These are phyloP conservation scores for Cercospora janseana DNA, from an alignment of 2,329 filamentous ascomycete genomes.

Conservation along the genomic window DNA sequence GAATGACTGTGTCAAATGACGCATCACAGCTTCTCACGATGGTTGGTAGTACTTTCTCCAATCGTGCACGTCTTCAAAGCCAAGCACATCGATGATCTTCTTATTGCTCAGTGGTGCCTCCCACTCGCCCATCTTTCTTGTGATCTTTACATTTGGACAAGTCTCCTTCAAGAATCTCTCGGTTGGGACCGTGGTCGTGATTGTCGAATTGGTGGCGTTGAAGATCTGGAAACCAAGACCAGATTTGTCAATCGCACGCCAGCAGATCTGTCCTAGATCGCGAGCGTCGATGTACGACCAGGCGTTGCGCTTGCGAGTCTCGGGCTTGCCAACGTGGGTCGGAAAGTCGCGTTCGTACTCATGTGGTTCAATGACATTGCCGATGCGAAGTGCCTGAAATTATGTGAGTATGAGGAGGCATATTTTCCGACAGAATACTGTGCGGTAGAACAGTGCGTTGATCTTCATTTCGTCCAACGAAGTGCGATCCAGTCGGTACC, in stretches of 20 bases:
- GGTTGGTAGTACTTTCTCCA: conserved; percentile 53
- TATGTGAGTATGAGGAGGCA: conserved; percentile 33
- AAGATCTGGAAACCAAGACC: conserved; percentile 63
- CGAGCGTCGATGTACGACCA: conserved; percentile 64
- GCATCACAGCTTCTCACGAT: background rate
- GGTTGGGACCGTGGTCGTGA: conserved; percentile 55
- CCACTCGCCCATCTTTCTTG: conserved; percentile 55
- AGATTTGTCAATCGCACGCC: conserved; percentile 53
- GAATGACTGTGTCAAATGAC: too few relatives aligned
- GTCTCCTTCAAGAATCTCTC: conserved; percentile 52
- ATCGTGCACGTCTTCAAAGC: conserved; percentile 59
- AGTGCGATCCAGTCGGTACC: too few relatives aligned
- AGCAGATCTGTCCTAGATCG: conserved; percentile 62
- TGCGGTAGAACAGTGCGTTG: too few relatives aligned
- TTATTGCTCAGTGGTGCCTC: conserved; percentile 61
- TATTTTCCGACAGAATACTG: too few relatives aligned
- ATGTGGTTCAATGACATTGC: conserved; percentile 61
- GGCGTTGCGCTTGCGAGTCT: conserved; percentile 55
- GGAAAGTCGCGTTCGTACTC: conserved; percentile 54
- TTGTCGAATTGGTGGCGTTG: conserved; percentile 63
- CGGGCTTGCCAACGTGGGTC: conserved; percentile 46
- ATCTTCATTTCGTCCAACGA: too few relatives aligned
- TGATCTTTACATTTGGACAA: conserved; percentile 53
- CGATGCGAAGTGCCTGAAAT: conserved; percentile 46
- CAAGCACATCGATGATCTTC: conserved; percentile 59